A percentile compares a stretch with the other conserved stretches of the same genome.
phyloP scores from a whole-genome alignment of 805 yeast genomes.

The Saccharomycopsis sp. region DNA sequence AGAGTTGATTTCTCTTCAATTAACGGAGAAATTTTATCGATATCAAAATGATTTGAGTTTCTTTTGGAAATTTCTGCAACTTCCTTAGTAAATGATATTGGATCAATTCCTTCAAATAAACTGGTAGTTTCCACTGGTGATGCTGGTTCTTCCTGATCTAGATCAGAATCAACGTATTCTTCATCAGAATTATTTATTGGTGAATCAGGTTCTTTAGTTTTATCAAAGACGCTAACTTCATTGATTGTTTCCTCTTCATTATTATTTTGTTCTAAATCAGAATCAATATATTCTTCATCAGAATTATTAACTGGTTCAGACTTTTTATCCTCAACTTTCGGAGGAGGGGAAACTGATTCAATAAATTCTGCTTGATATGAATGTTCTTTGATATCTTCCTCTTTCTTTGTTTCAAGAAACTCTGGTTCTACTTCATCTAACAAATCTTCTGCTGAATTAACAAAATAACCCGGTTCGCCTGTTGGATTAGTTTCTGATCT shows the following conservation, averaged over 20 bases:
- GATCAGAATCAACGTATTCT: slow-evolving; percentile 1
- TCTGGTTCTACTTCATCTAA: not conserved
- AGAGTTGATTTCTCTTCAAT: not conserved
- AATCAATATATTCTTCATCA: not conserved
- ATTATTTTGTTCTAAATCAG: not conserved
- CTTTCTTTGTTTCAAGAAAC: no score
- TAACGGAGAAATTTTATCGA: no score
- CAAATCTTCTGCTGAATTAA: not conserved
- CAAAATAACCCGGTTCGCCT: not conserved
- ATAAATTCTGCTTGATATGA: no score
- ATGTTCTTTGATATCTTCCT: not conserved
- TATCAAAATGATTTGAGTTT: not conserved
- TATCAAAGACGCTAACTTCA: no score
- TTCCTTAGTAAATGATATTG: slow-evolving; percentile 4
- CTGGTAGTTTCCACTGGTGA: not conserved
- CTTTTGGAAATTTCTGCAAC: slow-evolving; percentile 1
- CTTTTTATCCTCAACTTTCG: no score
- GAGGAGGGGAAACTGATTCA: no score
- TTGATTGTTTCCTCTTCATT: no score
- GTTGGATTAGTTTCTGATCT: not conserved
- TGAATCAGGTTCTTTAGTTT: not conserved
- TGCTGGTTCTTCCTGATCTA: not conserved
- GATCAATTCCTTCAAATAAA: slow-evolving; percentile 11
- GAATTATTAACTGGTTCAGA: not conserved
- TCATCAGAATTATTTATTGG: not conserved